Percentiles rank a stretch among this genome's conserved stretches.
These are phyloP conservation scores for Triticum monococcum DNA, from an alignment of 176 grass and related monocot genomes.

Conservation along the genomic window DNA sequence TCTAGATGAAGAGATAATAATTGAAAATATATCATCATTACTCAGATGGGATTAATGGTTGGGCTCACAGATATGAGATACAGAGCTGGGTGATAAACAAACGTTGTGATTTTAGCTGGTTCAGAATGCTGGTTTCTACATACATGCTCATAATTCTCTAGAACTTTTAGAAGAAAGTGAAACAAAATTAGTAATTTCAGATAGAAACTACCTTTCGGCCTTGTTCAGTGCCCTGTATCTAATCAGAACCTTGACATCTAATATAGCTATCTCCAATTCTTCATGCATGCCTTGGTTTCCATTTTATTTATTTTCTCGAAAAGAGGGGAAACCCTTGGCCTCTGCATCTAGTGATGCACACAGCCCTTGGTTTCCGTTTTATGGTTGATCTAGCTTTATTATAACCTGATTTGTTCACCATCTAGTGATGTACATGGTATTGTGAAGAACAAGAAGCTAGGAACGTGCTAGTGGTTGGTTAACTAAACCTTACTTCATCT, in stretches of 20 bases:
- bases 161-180: neutral
- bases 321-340: too few relatives aligned
- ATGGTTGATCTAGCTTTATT: neutral
- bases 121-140: neutral
- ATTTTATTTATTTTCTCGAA: too few relatives aligned
- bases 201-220: neutral
- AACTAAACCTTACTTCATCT: neutral
- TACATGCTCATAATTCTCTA: neutral
- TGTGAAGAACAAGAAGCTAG: neutral
- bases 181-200: neutral
- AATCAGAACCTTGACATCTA: neutral
- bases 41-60: neutral
- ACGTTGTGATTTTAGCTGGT: neutral
- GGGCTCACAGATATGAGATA: neutral
- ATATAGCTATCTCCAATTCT: neutral
- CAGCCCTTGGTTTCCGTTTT: too few relatives aligned
- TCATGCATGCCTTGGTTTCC: neutral
- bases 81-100: neutral
- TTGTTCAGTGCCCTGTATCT: neutral
- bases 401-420: constrained; percentile 18
- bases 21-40: neutral
- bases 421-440: neutral
- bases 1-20: neutral
- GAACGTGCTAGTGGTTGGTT: neutral
- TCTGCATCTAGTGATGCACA: neutral